Evolutionary conservation across 495 filamentous ascomycete species (phyloP).

Genomic region (Pseudoneurospora amorphoporcata): DNA sequence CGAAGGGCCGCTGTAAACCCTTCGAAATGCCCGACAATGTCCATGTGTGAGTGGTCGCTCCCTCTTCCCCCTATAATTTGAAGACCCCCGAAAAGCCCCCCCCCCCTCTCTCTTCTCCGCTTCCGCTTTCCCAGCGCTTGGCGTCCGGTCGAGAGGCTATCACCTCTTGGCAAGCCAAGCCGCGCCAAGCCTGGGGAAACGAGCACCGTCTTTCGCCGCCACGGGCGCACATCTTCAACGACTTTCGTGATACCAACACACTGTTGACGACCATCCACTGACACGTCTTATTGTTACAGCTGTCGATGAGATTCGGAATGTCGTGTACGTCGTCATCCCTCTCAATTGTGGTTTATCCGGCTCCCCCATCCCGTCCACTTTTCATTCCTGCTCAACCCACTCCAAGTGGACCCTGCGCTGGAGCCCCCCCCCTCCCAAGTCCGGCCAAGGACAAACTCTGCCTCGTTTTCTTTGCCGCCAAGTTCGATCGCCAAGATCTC

Average conservation of each 20-base stretch:
- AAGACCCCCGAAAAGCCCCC: neutral
- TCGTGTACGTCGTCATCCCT: conserved; percentile 19
- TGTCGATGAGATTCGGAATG: conserved; percentile 30
- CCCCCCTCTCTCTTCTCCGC: conserved; percentile 1
- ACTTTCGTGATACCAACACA: neutral
- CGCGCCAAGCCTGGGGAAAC: conserved; percentile 25
- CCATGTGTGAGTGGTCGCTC: conserved; percentile 15
- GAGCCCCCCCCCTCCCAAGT: neutral
- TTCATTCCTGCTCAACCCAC: neutral
- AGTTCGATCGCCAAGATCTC: neutral
- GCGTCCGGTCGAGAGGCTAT: conserved; percentile 4
- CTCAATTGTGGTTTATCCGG: neutral
- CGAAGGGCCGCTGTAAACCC: conserved; percentile 2
- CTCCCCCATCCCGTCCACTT: neutral
- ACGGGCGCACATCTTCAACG: neutral
- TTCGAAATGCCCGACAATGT: conserved; percentile 21
- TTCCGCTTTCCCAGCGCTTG: conserved; percentile 3
- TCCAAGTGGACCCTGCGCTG: neutral
- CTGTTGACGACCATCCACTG: conserved; percentile 11
- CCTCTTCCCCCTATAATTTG: neutral
- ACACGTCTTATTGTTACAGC: conserved; percentile 18
- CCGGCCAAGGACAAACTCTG: neutral
- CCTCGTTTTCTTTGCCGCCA: neutral
- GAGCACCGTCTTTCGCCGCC: neutral
- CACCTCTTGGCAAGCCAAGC: conserved; percentile 26